These are phyloP conservation scores for Verticillium klebahnii DNA, from an alignment of 2,329 filamentous ascomycete species.

Conservation along the genomic window DNA sequence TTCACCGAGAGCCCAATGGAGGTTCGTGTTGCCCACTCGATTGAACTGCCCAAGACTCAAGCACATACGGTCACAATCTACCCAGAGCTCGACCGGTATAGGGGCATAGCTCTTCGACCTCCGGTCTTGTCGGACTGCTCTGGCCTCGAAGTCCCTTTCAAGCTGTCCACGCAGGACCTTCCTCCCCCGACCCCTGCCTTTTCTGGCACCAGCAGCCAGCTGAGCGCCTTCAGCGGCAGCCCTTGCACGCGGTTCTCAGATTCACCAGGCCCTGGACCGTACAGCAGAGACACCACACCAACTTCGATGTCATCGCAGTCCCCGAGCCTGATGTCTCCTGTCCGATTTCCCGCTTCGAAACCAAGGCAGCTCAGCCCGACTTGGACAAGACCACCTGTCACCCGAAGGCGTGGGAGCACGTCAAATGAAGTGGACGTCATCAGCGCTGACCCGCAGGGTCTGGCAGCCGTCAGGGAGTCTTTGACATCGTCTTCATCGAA, in stretches of 20 bases:
- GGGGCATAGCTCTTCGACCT: constrained; percentile 35
- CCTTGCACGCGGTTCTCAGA: constrained; percentile 73
- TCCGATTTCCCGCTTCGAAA: constrained; percentile 37
- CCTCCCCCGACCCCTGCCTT: constrained; percentile 63
- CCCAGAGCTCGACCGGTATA: constrained; percentile 59
- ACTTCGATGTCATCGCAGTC: constrained; percentile 75
- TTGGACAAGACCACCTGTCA: constrained; percentile 55
- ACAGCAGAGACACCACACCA: constrained; percentile 73
- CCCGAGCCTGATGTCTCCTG: constrained; percentile 52
- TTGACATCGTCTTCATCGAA: constrained; percentile 68
- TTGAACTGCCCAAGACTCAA: constrained; percentile 32
- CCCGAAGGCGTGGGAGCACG: constrained; percentile 51
- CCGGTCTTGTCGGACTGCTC: constrained; percentile 25
- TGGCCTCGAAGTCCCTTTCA: constrained; percentile 45
- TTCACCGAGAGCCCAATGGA: constrained; percentile 40
- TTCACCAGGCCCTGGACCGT: constrained; percentile 63
- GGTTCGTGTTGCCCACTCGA: constrained; percentile 33
- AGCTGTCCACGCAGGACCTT: constrained; percentile 58
- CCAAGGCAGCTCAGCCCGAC: constrained; percentile 50
- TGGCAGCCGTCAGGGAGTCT: constrained; percentile 65
- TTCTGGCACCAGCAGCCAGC: constrained; percentile 50
- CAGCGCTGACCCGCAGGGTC: constrained; percentile 47
- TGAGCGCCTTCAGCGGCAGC: constrained; percentile 60
- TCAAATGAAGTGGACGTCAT: constrained; percentile 44
- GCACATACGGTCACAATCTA: constrained; percentile 44